phyloP scores from a whole-genome alignment of 2,329 filamentous ascomycete genomes.

The Penicillium sp. region DNA sequence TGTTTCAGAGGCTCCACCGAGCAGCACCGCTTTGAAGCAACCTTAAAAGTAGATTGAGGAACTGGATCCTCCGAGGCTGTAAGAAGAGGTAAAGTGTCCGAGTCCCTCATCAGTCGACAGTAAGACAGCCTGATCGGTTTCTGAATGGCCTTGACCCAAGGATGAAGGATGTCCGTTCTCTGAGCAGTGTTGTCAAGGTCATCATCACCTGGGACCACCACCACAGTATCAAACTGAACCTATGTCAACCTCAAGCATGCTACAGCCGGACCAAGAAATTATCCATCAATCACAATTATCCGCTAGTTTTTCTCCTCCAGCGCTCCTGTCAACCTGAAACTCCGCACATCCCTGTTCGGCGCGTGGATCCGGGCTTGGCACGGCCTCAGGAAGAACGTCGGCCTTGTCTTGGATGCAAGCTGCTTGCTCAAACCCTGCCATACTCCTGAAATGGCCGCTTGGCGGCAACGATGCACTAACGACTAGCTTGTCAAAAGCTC shows the following conservation, averaged over 20 bases:
- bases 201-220: not conserved
- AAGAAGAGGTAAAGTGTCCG: constrained; percentile 11
- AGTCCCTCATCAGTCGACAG: not conserved
- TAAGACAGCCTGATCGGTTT: not conserved
- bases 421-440: not conserved
- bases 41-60: constrained; percentile 1
- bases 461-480: not conserved
- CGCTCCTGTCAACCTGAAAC: constrained; percentile 25
- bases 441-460: not conserved
- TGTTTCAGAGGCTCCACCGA: constrained; percentile 5
- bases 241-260: not conserved
- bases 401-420: constrained; percentile 16
- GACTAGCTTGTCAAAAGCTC: not conserved
- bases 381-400: constrained; percentile 18
- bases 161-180: not conserved
- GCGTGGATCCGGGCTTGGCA: constrained; percentile 27
- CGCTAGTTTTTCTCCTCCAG: not conserved
- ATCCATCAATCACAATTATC: constrained; percentile 11
- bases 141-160: not conserved
- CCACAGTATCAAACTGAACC: not conserved
- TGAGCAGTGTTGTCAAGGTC: not conserved
- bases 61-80: not conserved
- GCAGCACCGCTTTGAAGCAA: constrained; percentile 3
- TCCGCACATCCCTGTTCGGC: constrained; percentile 19
- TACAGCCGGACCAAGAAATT: constrained; percentile 1